These are phyloP conservation scores for Fusarium austroafricanum DNA, from an alignment of 2,329 filamentous ascomycete genomes.

Conservation along the genomic window DNA sequence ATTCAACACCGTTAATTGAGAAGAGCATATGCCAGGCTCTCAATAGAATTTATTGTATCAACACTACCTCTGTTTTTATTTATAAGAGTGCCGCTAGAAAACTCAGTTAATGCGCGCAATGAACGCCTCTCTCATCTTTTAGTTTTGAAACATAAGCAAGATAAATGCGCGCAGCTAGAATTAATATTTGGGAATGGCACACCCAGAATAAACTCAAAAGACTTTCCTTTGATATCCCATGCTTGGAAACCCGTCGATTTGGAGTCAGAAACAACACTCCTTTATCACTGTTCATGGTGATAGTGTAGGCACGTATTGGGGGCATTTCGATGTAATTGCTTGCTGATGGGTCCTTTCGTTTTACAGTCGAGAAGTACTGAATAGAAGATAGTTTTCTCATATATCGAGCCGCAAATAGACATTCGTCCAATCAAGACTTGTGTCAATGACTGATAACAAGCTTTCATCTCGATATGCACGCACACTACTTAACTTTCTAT, in stretches of 20 bases:
- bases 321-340: too few relatives aligned
- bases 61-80: too few relatives aligned
- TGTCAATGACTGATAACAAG: neutral
- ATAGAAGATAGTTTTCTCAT: too few relatives aligned
- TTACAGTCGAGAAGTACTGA: too few relatives aligned
- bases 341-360: too few relatives aligned
- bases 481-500: too few relatives aligned
- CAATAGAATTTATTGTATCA: too few relatives aligned
- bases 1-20: conserved; percentile 14
- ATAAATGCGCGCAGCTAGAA: neutral
- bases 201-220: neutral
- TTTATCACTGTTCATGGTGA: too few relatives aligned
- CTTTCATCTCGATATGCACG: neutral
- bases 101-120: neutral
- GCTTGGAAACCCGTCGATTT: neutral
- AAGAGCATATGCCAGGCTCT: conserved; percentile 28
- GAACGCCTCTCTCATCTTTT: neutral
- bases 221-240: neutral
- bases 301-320: too few relatives aligned
- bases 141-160: neutral
- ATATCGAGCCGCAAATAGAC: neutral
- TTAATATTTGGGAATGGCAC: neutral
- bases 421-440: neutral
- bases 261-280: neutral
- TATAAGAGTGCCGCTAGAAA: neutral